phyloP scores from a whole-genome alignment of 371 early-diverging fungal species.

The Chytridium lagenaria region DNA sequence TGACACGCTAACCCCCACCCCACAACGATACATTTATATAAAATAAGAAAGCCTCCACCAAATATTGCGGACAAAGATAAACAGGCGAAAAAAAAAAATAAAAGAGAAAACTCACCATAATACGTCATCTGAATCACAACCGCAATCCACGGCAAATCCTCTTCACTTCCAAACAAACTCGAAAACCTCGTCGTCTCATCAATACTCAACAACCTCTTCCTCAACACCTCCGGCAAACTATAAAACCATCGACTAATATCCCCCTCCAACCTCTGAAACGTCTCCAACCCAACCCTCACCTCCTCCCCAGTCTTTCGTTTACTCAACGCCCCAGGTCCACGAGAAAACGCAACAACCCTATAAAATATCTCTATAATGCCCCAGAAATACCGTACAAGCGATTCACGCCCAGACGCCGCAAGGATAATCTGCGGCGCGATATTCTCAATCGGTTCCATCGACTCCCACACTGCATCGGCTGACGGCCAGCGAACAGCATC shows the following conservation, averaged over 20 bases:
- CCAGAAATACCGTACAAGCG: conserved; percentile 2
- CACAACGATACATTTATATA: no score
- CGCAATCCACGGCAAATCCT: conserved; percentile 17
- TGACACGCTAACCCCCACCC: no score
- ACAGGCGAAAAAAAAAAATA: no score
- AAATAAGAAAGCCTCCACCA: no score
- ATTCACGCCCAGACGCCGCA: background rate
- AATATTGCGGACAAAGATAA: no score
- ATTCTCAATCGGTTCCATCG: background rate
- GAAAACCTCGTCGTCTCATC: conserved; percentile 17
- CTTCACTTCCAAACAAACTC: background rate
- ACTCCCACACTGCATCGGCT: conserved; percentile 19
- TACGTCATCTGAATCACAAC: conserved; percentile 18
- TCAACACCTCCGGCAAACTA: conserved; percentile 2
- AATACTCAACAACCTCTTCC: background rate
- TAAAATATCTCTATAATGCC: conserved; percentile 13
- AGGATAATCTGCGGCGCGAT: background rate
- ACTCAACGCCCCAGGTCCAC: background rate
- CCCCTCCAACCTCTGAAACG: conserved; percentile 6
- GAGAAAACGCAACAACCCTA: background rate
- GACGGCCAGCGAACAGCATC: conserved; percentile 11
- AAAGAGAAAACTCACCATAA: conserved; percentile 17
- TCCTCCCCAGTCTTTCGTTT: background rate
- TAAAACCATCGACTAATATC: conserved; percentile 16
- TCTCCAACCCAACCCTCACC: background rate